A percentile compares a stretch with the other conserved stretches of the same genome.
Conservation (phyloP, 129 eudicot genomes). For the Flaveria sonorensis region DNA sequence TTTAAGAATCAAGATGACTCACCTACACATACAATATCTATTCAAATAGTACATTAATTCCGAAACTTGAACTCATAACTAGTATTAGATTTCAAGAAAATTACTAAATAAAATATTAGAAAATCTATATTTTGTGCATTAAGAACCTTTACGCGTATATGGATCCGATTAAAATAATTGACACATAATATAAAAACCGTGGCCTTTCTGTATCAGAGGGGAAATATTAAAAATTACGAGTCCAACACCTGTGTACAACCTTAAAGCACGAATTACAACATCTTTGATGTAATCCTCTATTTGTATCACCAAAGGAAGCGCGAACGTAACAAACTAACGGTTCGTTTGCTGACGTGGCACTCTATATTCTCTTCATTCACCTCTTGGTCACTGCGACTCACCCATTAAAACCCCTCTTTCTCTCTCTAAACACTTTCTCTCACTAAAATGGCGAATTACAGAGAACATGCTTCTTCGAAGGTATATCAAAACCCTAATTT, state of each 20-base stretch:
- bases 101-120: no score
- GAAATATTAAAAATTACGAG: background rate
- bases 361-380: background rate
- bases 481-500: conserved; percentile 32
- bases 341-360: conserved; percentile 36
- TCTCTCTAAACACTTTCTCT: conserved; percentile 28
- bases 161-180: no score
- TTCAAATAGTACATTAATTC: no score
- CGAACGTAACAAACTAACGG: conserved; percentile 42
- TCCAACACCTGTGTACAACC: conserved; percentile 10
- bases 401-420: conserved; percentile 8
- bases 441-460: conserved; percentile 26
- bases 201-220: no score
- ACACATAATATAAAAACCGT: no score
- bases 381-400: conserved; percentile 20
- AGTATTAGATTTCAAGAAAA: no score
- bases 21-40: no score
- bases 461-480: conserved; percentile 21
- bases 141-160: no score
- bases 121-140: no score
- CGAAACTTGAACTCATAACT: no score
- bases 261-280: conserved; percentile 2
- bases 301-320: conserved; percentile 25
- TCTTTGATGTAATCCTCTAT: background rate
- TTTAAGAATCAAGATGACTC: no score